Percentiles rank a stretch among this genome's conserved stretches.
These are phyloP conservation scores for Emericellopsis atlantica DNA, from an alignment of 2,329 filamentous ascomycete genomes.

Conservation along the genomic window DNA sequence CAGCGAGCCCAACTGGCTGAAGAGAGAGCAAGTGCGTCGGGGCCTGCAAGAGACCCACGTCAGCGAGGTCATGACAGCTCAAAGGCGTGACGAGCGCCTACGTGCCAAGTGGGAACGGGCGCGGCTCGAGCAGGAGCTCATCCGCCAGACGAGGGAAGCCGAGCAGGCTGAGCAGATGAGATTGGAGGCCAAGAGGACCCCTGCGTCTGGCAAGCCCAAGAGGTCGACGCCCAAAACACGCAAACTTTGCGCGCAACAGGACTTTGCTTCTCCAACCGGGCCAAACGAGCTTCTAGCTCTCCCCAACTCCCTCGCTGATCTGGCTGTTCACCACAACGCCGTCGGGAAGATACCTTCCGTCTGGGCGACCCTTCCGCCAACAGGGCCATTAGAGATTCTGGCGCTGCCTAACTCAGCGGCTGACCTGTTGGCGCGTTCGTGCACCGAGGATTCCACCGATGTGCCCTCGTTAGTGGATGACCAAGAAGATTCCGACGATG, in stretches of 20 bases:
- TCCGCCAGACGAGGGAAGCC: conserved; percentile 55
- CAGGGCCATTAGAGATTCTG: conserved; percentile 31
- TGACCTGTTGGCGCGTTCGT: conserved; percentile 13
- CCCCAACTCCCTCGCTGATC: conserved; percentile 39
- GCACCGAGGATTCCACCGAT: too few relatives aligned
- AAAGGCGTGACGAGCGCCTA: conserved; percentile 67
- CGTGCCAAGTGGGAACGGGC: conserved; percentile 86
- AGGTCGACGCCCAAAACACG: not conserved
- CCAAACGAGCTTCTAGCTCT: conserved; percentile 34
- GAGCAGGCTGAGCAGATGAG: conserved; percentile 8
- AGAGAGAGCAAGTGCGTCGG: conserved; percentile 62
- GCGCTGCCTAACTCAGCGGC: conserved; percentile 40
- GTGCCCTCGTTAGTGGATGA: too few relatives aligned
- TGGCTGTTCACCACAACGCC: conserved; percentile 3
- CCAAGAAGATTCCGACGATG: too few relatives aligned
- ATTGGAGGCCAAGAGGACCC: conserved; percentile 5
- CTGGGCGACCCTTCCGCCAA: conserved; percentile 17
- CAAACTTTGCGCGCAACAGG: too few relatives aligned
- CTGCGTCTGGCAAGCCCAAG: not conserved
- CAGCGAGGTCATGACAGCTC: conserved; percentile 68
- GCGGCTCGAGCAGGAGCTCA: conserved; percentile 71
- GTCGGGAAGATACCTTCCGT: too few relatives aligned
- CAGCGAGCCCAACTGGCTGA: conserved; percentile 89
- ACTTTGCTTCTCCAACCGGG: conserved; percentile 23
- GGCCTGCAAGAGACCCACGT: conserved; percentile 55